Base-by-base conservation (phyloP, 2,329 filamentous ascomycete genomes). In the Blastomyces percursus region DNA sequence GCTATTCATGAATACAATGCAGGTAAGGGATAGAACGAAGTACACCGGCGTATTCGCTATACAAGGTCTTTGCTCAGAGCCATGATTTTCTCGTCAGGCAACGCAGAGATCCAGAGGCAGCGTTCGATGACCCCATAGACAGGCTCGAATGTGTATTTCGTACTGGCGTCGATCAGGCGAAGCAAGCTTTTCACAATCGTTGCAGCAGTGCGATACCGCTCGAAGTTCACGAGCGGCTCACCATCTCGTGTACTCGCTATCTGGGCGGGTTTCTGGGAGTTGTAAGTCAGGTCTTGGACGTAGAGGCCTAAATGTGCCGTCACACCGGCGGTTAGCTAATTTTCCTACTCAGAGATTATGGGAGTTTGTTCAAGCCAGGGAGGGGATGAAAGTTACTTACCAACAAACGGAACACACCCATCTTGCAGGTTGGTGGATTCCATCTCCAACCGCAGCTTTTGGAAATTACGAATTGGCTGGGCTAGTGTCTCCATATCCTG, bases 361-460 rank as follows among this genome's bases (percentile, higher is more conserved):
- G 6, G 32, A 6, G 14, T 14, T 52, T 30, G 38, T 38, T 38
- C 9, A 14, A 27, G 9, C 21, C 12, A 19, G 24, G 42, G 19
- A n/a, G 1, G 46, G 52, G 32, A 62, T 38, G 21, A 21, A 11
- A 35, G 42, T 8, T 58, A 73, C 78, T 70, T 69, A 82, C 81
- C 84, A 66, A 87, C 82, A 71, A 87, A 87, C 3, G 85, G 85
- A 67, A 87, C 85, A 69, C 85, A 86, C 40, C 84, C 84, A 46
- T 83, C 80, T 55, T 84, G 82, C 12, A 81, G 72, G 64, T 79
- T 79, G 24, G 79, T 78, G 9, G 79, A 81, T 71, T 87, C 85
- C 84, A 87, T 87, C 69, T 87, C 85, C 9, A 80, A 74, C 19
- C 85, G 79, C 30, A 87, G 75, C 64, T 82, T 82, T 69, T 85